Conservation (phyloP, 2,329 filamentous ascomycete genomes). For the Herpotrichia juniperi region DNA sequence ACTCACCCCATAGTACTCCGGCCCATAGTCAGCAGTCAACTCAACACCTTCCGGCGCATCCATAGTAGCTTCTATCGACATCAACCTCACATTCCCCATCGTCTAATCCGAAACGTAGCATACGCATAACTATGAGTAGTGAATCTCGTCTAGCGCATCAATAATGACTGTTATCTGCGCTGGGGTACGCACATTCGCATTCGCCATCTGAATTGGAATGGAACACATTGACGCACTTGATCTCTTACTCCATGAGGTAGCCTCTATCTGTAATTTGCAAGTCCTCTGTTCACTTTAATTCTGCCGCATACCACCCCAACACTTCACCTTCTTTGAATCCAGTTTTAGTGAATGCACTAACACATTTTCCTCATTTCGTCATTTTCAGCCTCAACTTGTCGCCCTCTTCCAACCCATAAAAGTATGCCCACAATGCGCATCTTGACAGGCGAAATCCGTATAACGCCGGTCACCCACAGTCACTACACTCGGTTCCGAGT, state of each 20-base stretch:
- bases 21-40: slow-evolving; percentile 21
- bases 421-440: slow-evolving; percentile 15
- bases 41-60: slow-evolving; percentile 14
- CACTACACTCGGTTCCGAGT: slow-evolving; percentile 1
- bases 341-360: slow-evolving; percentile 17
- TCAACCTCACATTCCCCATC: slow-evolving; percentile 18
- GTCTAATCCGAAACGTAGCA: slow-evolving; percentile 10
- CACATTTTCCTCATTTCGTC: slow-evolving; percentile 16
- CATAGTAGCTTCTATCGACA: slow-evolving; percentile 14
- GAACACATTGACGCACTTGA: slow-evolving; percentile 5
- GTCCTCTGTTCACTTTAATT: slow-evolving; percentile 5
- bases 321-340: slow-evolving; percentile 11
- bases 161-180: not conserved
- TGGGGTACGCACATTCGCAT: not conserved
- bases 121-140: slow-evolving; percentile 21
- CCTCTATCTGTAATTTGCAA: not conserved
- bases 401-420: slow-evolving; percentile 20
- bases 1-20: slow-evolving; percentile 14
- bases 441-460: slow-evolving; percentile 8
- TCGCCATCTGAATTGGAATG: not conserved
- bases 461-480: slow-evolving; percentile 20
- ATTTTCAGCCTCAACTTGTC: slow-evolving; percentile 17
- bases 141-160: slow-evolving; percentile 25
- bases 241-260: slow-evolving; percentile 24
- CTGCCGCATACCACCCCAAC: slow-evolving; percentile 23